Evolutionary conservation across 768 basidiomycete species (phyloP), one percentile per base, ranked within the genome.

Genomic region (Boletus patriciae): DNA sequence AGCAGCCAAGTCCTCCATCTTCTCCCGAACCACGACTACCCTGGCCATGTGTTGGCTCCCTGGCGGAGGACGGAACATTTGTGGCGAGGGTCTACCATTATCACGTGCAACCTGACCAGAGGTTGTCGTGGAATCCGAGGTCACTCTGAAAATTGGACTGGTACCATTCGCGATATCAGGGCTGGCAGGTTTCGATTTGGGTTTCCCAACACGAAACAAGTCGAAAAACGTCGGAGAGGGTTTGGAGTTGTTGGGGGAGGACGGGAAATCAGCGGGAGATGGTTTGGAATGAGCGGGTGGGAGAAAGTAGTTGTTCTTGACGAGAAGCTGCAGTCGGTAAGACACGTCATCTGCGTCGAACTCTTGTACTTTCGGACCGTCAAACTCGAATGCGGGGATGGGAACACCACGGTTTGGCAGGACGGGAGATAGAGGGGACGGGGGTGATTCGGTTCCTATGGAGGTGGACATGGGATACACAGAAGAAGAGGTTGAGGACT

Each of bases 261-360:
- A 70, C 18, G 82, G 79, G 57, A 92, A 82, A 50, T 88, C 83
- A 27, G 86, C 78, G 3, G 85, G 81, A 11, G 82, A 83, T 2
- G 92, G 92, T 66, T 94, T 94, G 41, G 85, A 80, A 65, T 94
- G 92, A 0, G 92, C 91, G 11, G 92, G 92, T 4, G 92, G 92
- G 37, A 94, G 83, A 66, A 90, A 94, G 69, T 94, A 94, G 66
- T 80, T 92, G 72, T 94, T 94, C 70, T 87, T 89, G 52, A 94
- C 87, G 40, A 94, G 82, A 51, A 94, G 80, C 40, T 85, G 87
- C 19, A 94, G 82, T 23, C 92, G 87, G 73, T 91, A 90, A 19
- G 90, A 85, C 40, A 93, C 90, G 65, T 94, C 92, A 71, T 94
- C 91, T 21, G 80, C 79, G 63, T 83, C 79, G 61, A 80, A 83